Percentiles rank a stretch among this genome's conserved stretches.
Evolutionary conservation across 2,329 filamentous ascomycete genomes (phyloP).

Genomic region (Fusarium duplospermum): DNA sequence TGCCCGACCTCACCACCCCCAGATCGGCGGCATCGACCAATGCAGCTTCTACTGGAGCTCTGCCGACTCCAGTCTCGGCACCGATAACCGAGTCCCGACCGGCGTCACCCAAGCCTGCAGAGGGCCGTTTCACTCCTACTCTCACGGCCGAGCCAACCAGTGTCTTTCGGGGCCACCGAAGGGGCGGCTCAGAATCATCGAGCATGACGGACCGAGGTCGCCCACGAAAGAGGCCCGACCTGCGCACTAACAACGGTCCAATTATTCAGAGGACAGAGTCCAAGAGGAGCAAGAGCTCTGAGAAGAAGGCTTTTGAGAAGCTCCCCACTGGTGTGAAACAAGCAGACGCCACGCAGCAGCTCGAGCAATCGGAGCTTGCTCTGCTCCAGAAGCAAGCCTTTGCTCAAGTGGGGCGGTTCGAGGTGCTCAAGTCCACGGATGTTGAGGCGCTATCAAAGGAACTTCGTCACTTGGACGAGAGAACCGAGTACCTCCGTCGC

Average conservation of each 20-base stretch:
- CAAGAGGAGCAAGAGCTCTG: slow-evolving; percentile 61
- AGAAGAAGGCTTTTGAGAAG: slow-evolving; percentile 68
- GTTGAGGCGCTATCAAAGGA: slow-evolving; percentile 77
- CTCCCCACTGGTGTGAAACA: slow-evolving; percentile 70
- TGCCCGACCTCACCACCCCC: slow-evolving; percentile 55
- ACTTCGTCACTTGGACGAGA: slow-evolving; percentile 79
- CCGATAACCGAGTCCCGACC: slow-evolving; percentile 54
- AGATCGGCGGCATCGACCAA: slow-evolving; percentile 57
- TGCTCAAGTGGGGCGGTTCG: slow-evolving; percentile 71
- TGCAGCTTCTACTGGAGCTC: slow-evolving; percentile 52
- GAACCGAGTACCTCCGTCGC: slow-evolving; percentile 80
- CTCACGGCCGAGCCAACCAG: slow-evolving; percentile 24
- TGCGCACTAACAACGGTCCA: slow-evolving; percentile 51
- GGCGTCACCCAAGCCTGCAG: slow-evolving; percentile 59
- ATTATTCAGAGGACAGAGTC: slow-evolving; percentile 54
- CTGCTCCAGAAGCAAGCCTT: slow-evolving; percentile 70
- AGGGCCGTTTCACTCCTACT: slow-evolving; percentile 47
- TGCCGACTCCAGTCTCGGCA: slow-evolving; percentile 64
- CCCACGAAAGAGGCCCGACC: slow-evolving; percentile 65
- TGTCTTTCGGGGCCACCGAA: slow-evolving; percentile 54
- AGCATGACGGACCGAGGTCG: slow-evolving; percentile 72
- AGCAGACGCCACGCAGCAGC: slow-evolving; percentile 60
- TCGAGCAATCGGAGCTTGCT: slow-evolving; percentile 62
- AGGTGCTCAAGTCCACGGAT: slow-evolving; percentile 71
- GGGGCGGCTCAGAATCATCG: slow-evolving; percentile 67